Conservation (phyloP, 371 early-diverging fungal species). For the Mortierella sp. region DNA sequence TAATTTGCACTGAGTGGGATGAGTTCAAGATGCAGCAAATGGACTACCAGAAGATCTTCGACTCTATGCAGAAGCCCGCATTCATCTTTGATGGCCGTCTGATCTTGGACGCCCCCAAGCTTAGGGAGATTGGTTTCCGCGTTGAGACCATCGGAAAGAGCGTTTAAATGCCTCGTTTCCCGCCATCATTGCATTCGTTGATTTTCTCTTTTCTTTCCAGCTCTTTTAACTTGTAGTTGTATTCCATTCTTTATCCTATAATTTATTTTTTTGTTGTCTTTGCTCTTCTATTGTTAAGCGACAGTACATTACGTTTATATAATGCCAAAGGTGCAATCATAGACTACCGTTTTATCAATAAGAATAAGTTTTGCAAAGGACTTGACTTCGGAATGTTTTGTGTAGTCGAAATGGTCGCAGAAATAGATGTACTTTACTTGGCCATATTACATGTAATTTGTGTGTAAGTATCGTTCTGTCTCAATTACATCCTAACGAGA, state of each 20-base stretch:
- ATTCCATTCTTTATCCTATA: constrained; percentile 1
- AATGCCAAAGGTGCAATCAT: too few relatives aligned
- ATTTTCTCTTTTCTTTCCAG: not conserved
- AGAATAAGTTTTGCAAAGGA: too few relatives aligned
- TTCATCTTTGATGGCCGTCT: constrained; percentile 96
- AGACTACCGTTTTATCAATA: too few relatives aligned
- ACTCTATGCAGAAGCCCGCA: constrained; percentile 89
- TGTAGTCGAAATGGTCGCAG: too few relatives aligned
- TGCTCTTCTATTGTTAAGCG: too few relatives aligned
- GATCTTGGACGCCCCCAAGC: constrained; percentile 79
- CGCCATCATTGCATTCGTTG: not conserved
- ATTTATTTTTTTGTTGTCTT: constrained; percentile 1
- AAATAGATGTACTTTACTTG: too few relatives aligned
- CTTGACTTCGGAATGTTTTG: too few relatives aligned
- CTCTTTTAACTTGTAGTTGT: not conserved
- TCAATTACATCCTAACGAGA: constrained; percentile 15
- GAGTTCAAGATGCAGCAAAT: constrained; percentile 81
- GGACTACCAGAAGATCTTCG: constrained; percentile 82
- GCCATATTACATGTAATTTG: too few relatives aligned
- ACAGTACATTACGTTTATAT: too few relatives aligned
- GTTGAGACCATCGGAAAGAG: constrained; percentile 88
- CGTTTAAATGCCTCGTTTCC: constrained; percentile 69
- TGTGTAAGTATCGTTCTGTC: too few relatives aligned
- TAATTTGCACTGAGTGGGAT: constrained; percentile 94
- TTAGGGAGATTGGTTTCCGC: constrained; percentile 87